A percentile compares a stretch with the other conserved stretches of the same genome.
phyloP scores from a whole-genome alignment of 2,329 filamentous ascomycete genomes.

The Venturiaceae sp. region DNA sequence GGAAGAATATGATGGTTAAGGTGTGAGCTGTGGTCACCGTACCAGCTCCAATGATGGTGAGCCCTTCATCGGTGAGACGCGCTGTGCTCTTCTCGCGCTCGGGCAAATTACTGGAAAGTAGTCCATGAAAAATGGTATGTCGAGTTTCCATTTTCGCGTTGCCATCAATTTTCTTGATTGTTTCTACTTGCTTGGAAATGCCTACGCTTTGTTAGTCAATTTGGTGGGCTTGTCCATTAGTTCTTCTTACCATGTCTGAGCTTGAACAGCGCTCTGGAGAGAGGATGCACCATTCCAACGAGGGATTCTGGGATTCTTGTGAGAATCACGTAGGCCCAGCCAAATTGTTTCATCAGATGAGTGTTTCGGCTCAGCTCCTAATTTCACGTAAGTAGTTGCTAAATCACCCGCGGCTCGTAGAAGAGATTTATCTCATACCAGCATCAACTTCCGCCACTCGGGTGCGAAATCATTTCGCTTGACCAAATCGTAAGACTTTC shows the following conservation, averaged over 20 bases:
- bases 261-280: constrained; percentile 16
- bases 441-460: constrained; percentile 9
- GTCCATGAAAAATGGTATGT: constrained; percentile 8
- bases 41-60: constrained; percentile 27
- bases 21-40: constrained; percentile 28
- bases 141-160: background rate
- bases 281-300: constrained; percentile 16
- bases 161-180: constrained; percentile 2
- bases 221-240: constrained; percentile 10
- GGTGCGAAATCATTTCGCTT: constrained; percentile 14
- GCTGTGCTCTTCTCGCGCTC: constrained; percentile 11
- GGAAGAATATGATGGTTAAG: constrained; percentile 22
- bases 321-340: constrained; percentile 11
- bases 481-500: constrained; percentile 14
- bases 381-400: background rate
- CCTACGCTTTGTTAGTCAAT: background rate
- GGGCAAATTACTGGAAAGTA: constrained; percentile 9
- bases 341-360: constrained; percentile 19
- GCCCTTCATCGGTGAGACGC: constrained; percentile 27
- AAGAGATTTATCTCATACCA: background rate
- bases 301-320: constrained; percentile 12
- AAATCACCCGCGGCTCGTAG: background rate
- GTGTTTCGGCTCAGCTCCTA: constrained; percentile 17
- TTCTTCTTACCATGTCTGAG: constrained; percentile 15
- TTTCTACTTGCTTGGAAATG: constrained; percentile 13